Conservation (phyloP, 148 eudicot genomes). For the Amaranthus cruentus region DNA sequence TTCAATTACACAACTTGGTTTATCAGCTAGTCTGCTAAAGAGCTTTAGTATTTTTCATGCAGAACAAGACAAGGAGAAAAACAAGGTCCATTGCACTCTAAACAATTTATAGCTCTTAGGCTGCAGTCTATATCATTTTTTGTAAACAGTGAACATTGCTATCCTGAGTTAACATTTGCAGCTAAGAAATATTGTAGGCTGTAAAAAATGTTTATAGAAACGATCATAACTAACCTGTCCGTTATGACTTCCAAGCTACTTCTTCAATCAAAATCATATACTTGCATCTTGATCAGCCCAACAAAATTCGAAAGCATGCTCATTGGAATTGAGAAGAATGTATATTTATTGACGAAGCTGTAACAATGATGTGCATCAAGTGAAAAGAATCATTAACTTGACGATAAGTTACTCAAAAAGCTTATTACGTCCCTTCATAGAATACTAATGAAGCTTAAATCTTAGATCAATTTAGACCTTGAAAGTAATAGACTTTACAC, state of each 20-base stretch:
- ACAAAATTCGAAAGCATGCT: neutral
- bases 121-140: no score
- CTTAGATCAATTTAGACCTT: neutral
- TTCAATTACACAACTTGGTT: no score
- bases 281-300: neutral
- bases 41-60: no score
- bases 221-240: neutral
- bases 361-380: neutral
- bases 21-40: no score
- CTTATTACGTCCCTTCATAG: neutral
- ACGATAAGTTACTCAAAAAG: neutral
- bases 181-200: no score
- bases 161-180: no score
- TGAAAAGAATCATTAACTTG: neutral
- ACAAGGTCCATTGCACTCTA: no score
- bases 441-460: neutral
- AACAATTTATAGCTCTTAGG: no score
- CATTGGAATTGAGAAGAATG: neutral
- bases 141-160: no score
- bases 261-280: neutral
- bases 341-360: neutral
- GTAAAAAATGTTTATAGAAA: no score
- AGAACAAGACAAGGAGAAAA: no score
- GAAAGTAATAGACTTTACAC: neutral
- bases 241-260: neutral